Percentiles rank a stretch among this genome's conserved stretches.
These are phyloP conservation scores for Microcos paniculata DNA, from an alignment of 345 rosid species.

Conservation along the genomic window DNA sequence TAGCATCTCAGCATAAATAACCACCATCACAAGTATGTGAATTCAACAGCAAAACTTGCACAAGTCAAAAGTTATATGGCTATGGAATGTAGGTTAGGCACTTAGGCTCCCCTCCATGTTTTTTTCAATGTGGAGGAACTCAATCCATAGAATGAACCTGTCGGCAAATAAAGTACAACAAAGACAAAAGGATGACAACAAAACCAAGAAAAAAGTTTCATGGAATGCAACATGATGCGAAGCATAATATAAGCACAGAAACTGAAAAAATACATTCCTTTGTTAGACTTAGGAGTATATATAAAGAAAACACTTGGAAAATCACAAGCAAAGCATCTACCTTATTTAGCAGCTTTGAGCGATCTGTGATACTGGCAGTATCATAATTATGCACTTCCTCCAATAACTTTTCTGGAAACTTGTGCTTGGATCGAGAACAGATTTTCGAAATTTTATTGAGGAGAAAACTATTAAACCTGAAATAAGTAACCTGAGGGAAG, in stretches of 20 bases:
- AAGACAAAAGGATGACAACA: not conserved
- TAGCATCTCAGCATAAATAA: no score
- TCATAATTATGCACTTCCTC: conserved; percentile 38
- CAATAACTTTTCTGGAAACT: conserved; percentile 37
- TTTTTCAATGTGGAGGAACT: no score
- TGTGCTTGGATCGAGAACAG: conserved; percentile 51
- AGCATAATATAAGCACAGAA: not conserved
- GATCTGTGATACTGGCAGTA: conserved; percentile 33
- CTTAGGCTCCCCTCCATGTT: no score
- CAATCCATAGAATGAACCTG: not conserved
- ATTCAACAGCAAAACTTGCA: no score
- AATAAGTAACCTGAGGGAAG: not conserved
- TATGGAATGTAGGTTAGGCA: no score
- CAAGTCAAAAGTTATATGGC: no score
- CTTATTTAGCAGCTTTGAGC: conserved; percentile 50
- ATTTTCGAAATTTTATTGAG: conserved; percentile 15
- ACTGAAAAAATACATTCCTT: not conserved
- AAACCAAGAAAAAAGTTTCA: not conserved
- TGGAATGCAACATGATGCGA: not conserved
- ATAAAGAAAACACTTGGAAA: not conserved
- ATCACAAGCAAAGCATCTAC: conserved; percentile 28
- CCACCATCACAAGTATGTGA: no score
- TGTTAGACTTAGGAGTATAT: not conserved
- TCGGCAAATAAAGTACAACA: not conserved
- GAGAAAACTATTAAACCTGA: conserved; percentile 47